Evolutionary conservation across 768 basidiomycete species (phyloP), one percentile per base, ranked within the genome.

Genomic region (Tricholoma hemisulphureum): DNA sequence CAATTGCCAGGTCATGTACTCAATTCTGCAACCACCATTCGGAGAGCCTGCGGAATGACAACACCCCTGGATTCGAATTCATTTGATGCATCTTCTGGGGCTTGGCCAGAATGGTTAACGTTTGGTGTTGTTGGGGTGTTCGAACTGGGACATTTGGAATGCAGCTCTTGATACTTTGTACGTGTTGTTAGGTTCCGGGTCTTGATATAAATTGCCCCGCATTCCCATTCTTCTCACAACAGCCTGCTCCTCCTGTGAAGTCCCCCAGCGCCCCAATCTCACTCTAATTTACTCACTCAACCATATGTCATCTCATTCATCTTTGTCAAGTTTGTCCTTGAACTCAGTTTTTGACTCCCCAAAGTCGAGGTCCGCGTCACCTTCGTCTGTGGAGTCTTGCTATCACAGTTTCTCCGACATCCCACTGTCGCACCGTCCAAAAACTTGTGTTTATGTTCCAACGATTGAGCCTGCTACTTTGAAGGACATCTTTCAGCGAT

Each of bases 331-430:
- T 28, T 72, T 72, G 11, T 65, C 63, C 39, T 69, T 71, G 11
- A 65, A 66, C 21, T 74, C 75, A 28, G 69, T 70, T 28, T 68
- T 70, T 51, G 71, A 66, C 57, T 68, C 65, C 23, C 63, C 72
- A 51, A 65, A 68, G 16, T 76, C 74, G 23, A 68, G 76, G 29
- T 72, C 72, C 13, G 71, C 72, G 4, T 71, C 75, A 2, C 75
- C 77, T 1, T 71, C 71, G 16, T 66, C 65, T 7, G 23, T 61
- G 7, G 52, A 8, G 8, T 48, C 51, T 13, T 53, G 53, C 6
- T 56, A 35, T 21, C 34, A 34, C 10, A 58, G 53, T 18, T 18
- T 39, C 13, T 69, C 62, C 45, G 69, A 73, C 20, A 55, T 57
- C 49, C 62, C 54, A 4, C 54, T 46, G 10, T 59, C 62, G 34